phyloP scores from a whole-genome alignment of 495 filamentous ascomycete genomes.

The Jackrogersella multiformis region DNA sequence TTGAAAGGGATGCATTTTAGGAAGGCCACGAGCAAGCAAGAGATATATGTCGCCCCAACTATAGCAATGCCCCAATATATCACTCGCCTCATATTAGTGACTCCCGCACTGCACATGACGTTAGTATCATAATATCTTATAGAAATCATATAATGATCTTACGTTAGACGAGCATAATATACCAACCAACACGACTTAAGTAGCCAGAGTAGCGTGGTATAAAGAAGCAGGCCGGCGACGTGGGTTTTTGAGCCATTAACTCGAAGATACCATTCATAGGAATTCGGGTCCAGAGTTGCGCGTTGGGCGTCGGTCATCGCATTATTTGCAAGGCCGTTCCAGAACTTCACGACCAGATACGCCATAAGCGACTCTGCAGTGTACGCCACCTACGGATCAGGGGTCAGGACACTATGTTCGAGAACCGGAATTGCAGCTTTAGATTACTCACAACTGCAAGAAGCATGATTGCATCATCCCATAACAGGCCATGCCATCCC shows the following conservation, averaged over 20 bases:
- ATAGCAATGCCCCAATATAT: slow-evolving; percentile 58
- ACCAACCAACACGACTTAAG: slow-evolving; percentile 67
- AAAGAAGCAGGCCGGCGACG: slow-evolving; percentile 65
- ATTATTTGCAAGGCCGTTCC: slow-evolving; percentile 59
- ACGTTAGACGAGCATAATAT: slow-evolving; percentile 68
- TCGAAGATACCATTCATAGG: slow-evolving; percentile 57
- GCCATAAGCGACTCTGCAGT: slow-evolving; percentile 49
- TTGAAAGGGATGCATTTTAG: slow-evolving; percentile 57
- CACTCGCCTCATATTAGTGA: slow-evolving; percentile 55
- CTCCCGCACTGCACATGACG: slow-evolving; percentile 47
- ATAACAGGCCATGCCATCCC: slow-evolving; percentile 40
- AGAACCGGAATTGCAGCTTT: neutral
- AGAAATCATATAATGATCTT: neutral
- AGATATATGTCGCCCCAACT: slow-evolving; percentile 60
- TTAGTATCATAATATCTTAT: neutral
- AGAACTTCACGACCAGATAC: slow-evolving; percentile 43
- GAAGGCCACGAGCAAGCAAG: slow-evolving; percentile 55
- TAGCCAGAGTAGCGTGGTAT: slow-evolving; percentile 64
- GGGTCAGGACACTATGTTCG: slow-evolving; percentile 5
- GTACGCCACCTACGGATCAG: slow-evolving; percentile 48
- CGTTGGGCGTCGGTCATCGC: slow-evolving; percentile 62
- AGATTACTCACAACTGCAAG: slow-evolving; percentile 57
- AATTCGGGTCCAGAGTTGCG: slow-evolving; percentile 47
- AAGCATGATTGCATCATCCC: slow-evolving; percentile 66
- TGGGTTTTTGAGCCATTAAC: slow-evolving; percentile 67